A percentile compares a stretch with the other conserved stretches of the same genome.
phyloP scores from a whole-genome alignment of 257 asterid species.

The Solanum tarapatanum region DNA sequence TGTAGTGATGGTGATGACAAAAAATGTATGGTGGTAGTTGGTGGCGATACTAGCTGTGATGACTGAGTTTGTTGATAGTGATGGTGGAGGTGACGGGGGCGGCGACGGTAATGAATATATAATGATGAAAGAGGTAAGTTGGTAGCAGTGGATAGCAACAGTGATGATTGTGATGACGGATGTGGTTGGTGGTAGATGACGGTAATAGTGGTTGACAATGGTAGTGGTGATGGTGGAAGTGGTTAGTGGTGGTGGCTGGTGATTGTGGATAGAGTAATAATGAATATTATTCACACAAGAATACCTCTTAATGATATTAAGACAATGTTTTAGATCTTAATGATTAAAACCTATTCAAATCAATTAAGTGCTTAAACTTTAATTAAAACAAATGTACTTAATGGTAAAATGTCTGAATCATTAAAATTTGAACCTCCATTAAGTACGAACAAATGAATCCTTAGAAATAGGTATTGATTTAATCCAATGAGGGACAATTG shows the following conservation, averaged over 20 bases:
- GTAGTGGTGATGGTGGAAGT: neutral
- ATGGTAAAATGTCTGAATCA: neutral
- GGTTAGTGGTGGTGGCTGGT: neutral
- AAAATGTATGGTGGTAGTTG: neutral
- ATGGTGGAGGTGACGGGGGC: neutral
- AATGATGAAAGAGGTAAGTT: neutral
- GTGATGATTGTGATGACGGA: neutral
- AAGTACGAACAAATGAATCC: neutral
- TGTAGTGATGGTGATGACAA: too few relatives aligned
- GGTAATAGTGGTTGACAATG: neutral
- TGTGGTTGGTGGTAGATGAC: neutral
- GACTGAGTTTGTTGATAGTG: neutral
- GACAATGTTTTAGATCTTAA: neutral
- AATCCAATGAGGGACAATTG: too few relatives aligned
- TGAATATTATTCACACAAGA: neutral
- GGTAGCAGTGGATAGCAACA: neutral
- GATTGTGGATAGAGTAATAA: neutral
- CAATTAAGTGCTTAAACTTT: too few relatives aligned
- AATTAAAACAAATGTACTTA: too few relatives aligned
- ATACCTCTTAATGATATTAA: neutral
- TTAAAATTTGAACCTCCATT: neutral
- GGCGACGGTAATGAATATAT: neutral
- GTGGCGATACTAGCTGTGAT: neutral
- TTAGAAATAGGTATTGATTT: too few relatives aligned
- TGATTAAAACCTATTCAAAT: neutral